Conservation (phyloP, 495 filamentous ascomycete species). For the Glutinoglossum americanum region DNA sequence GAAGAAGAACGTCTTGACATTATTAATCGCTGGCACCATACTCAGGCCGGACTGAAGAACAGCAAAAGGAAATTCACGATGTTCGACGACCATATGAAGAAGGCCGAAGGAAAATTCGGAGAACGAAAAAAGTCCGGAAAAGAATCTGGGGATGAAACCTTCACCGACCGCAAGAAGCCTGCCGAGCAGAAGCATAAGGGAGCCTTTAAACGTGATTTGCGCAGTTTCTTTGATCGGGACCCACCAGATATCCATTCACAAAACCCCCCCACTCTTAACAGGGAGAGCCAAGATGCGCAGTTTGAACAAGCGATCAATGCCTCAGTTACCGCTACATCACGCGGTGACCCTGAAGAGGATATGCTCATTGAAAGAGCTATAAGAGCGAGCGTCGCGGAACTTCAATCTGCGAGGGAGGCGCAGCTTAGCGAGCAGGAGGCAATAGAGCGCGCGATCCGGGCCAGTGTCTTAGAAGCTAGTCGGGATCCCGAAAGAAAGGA, state of each 20-base stretch:
- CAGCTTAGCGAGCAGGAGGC: constrained; percentile 14
- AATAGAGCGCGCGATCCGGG: constrained; percentile 14
- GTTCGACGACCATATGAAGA: neutral
- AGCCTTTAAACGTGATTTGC: neutral
- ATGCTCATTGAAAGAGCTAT: constrained; percentile 45
- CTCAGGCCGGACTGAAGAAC: constrained; percentile 5
- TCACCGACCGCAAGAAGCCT: neutral
- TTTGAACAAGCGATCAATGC: constrained; percentile 46
- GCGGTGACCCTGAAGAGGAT: constrained; percentile 44
- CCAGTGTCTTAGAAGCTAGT: constrained; percentile 12
- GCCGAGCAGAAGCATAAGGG: neutral
- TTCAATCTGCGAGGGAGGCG: constrained; percentile 21
- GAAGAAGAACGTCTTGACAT: constrained; percentile 34
- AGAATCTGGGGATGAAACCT: neutral
- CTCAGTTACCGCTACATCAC: constrained; percentile 46
- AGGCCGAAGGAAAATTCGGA: neutral
- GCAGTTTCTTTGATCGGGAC: neutral
- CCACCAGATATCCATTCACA: neutral
- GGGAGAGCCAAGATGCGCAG: neutral
- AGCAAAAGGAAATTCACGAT: neutral
- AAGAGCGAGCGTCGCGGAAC: constrained; percentile 38
- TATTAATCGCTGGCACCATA: constrained; percentile 30
- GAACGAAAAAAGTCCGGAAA: neutral
- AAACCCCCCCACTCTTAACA: neutral
- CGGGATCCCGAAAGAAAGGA: neutral